phyloP scores from a whole-genome alignment of 352 stramenopile genomes.

The Globisporangium splendens region DNA sequence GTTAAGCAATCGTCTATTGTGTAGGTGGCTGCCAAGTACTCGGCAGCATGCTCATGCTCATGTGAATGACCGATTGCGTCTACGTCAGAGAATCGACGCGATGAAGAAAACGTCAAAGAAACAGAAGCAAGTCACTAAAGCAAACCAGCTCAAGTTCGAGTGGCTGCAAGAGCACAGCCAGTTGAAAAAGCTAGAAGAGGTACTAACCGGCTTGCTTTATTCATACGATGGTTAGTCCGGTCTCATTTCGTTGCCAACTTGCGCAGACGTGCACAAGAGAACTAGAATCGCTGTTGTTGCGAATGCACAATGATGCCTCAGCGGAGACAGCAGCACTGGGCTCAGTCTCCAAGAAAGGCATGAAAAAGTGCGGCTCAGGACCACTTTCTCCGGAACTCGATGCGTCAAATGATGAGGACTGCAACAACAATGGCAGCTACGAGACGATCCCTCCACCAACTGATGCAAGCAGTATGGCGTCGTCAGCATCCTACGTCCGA shows the following conservation, averaged over 20 bases:
- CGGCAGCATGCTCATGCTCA: background rate
- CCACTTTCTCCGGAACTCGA: background rate
- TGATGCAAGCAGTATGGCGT: background rate
- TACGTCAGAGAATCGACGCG: constrained; percentile 48
- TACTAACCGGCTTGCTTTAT: constrained; percentile 5
- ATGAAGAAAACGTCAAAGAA: constrained; percentile 63
- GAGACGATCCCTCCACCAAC: constrained; percentile 1
- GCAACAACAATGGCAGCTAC: constrained; percentile 8
- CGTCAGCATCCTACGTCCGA: constrained; percentile 17
- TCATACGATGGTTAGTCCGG: background rate
- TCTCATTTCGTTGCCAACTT: background rate
- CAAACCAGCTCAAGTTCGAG: constrained; percentile 68
- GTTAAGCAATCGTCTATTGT: background rate
- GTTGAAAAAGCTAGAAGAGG: constrained; percentile 63
- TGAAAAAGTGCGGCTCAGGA: constrained; percentile 1
- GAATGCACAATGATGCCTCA: constrained; percentile 62
- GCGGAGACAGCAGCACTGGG: constrained; percentile 11
- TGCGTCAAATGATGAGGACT: constrained; percentile 6
- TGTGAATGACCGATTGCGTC: background rate
- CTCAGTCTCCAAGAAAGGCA: constrained; percentile 13
- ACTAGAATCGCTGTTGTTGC: constrained; percentile 56
- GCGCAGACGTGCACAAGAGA: constrained; percentile 52
- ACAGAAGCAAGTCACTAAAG: constrained; percentile 50
- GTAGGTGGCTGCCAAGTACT: background rate
- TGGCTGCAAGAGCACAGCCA: constrained; percentile 68